Evolutionary conservation across 2,329 filamentous ascomycete genomes (phyloP), one percentile per base, ranked within the genome.

Genomic region (Paradendryphiella salina): DNA sequence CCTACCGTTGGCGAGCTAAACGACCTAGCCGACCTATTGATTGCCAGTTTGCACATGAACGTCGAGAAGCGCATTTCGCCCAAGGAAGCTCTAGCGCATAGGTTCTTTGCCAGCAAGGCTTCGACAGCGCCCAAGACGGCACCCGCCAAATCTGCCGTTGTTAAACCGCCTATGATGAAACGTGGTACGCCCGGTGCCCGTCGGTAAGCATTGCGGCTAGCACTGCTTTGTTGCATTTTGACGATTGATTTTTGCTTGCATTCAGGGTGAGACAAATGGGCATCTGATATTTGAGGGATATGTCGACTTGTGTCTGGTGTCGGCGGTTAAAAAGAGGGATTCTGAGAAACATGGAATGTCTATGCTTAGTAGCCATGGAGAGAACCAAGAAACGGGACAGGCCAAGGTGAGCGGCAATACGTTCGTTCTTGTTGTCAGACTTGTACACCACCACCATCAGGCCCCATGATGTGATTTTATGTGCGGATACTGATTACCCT

Each of bases 11-110:
- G 86, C 71, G 90, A 96, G 64, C 77, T 96, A 55, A 86, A 87
- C 52, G 80, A 87, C 45, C 96, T 99, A 73, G 81, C 90, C 61
- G 92, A 97, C 73, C 77, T 99, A 40, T 76, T 99, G 50, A 92
- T 96, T 67, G 87, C 88, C 47, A 97, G 92, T 70, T 79, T 99
- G 57, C 85, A 87, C 51, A 81, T 97, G 58, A 96, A 97, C 68
- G 90, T 93, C 0, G 92, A 96, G 71, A 96, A 95, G 79, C 84
- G 94, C 56, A 89, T 94, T 65, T 93, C 89, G 38, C 89, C 94
- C 0, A 79, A 82, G 11, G 92, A 97, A 66, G 94, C 94, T 40
- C 77, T 97, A 63, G 87, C 85, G 67, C 93, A 97, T 77, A 89
- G 89, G 1, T 97, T 97, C 74, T 90, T 97, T 63, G 77, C 54